Evolutionary conservation across 345 rosid species (phyloP).

Genomic region (Citrus unshiu): DNA sequence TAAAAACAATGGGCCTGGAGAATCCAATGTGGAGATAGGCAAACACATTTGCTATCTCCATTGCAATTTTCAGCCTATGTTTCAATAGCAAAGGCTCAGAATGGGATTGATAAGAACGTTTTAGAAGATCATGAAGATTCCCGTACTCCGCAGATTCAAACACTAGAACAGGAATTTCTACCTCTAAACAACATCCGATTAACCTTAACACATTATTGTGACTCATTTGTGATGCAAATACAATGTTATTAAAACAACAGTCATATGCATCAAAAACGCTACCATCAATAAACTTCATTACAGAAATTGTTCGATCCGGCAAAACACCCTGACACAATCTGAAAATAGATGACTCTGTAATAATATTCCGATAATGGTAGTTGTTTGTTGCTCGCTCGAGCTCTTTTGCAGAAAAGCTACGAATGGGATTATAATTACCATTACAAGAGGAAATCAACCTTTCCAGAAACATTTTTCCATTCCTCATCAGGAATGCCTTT

Average conservation of each 20-base stretch:
- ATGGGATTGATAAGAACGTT: background rate
- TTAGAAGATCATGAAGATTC: slow-evolving; percentile 4
- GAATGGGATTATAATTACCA: background rate
- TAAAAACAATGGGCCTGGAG: slow-evolving; percentile 15
- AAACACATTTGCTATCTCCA: slow-evolving; percentile 17
- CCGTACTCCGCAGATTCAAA: background rate
- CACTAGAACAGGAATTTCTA: background rate
- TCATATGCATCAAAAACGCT: no score
- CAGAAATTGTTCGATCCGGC: slow-evolving; percentile 1
- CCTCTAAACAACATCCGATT: slow-evolving; percentile 25
- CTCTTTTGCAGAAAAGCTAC: slow-evolving; percentile 10
- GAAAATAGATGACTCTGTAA: no score
- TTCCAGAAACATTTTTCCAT: slow-evolving; percentile 11
- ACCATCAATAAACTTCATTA: background rate
- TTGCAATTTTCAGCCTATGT: slow-evolving; percentile 19
- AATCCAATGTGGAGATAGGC: background rate
- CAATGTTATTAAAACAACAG: slow-evolving; percentile 5
- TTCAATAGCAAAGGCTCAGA: slow-evolving; percentile 15
- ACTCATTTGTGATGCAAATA: slow-evolving; percentile 15
- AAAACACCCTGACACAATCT: slow-evolving; percentile 1
- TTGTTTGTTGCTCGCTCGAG: slow-evolving; percentile 14
- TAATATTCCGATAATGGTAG: background rate
- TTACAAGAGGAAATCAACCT: slow-evolving; percentile 4
- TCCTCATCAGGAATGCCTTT: background rate
- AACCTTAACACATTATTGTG: slow-evolving; percentile 17